Conservation (phyloP, 495 filamentous ascomycete genomes). For the Tuber melanosporum region DNA sequence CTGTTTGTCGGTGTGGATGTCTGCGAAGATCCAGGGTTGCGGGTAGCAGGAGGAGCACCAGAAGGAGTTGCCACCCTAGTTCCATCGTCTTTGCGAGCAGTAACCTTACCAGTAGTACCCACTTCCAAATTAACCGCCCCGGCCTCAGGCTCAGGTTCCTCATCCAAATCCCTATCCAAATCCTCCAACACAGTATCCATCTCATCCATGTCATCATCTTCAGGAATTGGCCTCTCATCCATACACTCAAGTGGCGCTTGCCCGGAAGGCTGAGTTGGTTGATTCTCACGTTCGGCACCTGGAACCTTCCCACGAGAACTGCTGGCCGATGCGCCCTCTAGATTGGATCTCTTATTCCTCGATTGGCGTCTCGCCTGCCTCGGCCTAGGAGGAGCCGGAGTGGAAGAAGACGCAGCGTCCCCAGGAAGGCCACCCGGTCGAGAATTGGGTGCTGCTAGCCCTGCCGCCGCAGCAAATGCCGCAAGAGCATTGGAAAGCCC, state of each 20-base stretch:
- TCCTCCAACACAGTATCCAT: conserved; percentile 86
- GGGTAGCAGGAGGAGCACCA: conserved; percentile 50
- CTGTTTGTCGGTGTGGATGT: conserved; percentile 46
- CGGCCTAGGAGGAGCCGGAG: conserved; percentile 38
- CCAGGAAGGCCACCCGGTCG: conserved; percentile 41
- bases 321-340: conserved; percentile 37
- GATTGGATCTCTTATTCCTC: conserved; percentile 19
- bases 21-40: conserved; percentile 42
- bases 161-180: conserved; percentile 78
- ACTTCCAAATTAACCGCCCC: conserved; percentile 90
- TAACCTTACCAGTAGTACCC: conserved; percentile 82
- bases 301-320: conserved; percentile 38
- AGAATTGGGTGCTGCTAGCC: conserved; percentile 46
- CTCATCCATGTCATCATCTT: conserved; percentile 67
- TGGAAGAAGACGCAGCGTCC: conserved; percentile 38
- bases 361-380: conserved; percentile 40
- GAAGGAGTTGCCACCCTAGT: conserved; percentile 82
- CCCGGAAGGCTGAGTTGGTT: conserved; percentile 49
- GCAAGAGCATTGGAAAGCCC: conserved; percentile 61
- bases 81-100: conserved; percentile 93
- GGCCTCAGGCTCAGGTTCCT: conserved; percentile 61
- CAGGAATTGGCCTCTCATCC: conserved; percentile 76
- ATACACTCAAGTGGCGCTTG: conserved; percentile 77
- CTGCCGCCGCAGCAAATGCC: conserved; percentile 71
- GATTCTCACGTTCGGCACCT: conserved; percentile 36